Evolutionary conservation across 129 eudicot species (phyloP), one percentile per base, ranked within the genome.

Genomic region (Apium graveolens): DNA sequence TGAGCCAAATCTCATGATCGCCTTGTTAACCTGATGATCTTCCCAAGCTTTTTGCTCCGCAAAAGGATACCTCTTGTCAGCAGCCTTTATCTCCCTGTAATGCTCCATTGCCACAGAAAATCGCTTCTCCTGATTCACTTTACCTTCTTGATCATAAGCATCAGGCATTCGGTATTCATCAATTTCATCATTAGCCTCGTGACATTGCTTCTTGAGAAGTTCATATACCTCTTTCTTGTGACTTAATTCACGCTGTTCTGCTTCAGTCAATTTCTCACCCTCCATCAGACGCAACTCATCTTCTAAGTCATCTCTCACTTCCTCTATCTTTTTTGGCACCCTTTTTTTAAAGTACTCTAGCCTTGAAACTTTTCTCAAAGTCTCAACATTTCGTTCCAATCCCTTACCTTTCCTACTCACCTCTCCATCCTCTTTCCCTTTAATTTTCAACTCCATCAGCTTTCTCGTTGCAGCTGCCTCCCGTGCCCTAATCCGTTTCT

Each of bases 361-460:
- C 76, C 51, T 71, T 21, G 76, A 39, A 24, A 41, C 20, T 24
- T 38, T 11, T 9, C 9, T 24, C 44, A 94, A 84, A 73, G 88
- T 76, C 49, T 73, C 84, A 42, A 88, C 96, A 83, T 94, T 90
- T 72, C 84, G 76, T 86, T 87, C 96, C 90, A 88, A 76, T 76
- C 92, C 98, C 46, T 88, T 83, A 20, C 46, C 44, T 71, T 26
- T 71, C 51, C 29, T 71, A 18, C n/a, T 71, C 20, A 16, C 34
- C 76, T 71, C 76, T 39, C 27, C 9, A 3, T 39, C 48, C 76
- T 71, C 76, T 39, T 71, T 41, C 44, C 35, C 32, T 0, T 1
- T 41, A 2, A 41, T 24, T 39, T 71, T 41, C 27, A 1, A 38
- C 48, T 41, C 97, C 13, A 24, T 41, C 76, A 41, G 34, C 76